These are phyloP conservation scores for Cardamine occulta DNA, from an alignment of 345 rosid genomes.

Conservation along the genomic window DNA sequence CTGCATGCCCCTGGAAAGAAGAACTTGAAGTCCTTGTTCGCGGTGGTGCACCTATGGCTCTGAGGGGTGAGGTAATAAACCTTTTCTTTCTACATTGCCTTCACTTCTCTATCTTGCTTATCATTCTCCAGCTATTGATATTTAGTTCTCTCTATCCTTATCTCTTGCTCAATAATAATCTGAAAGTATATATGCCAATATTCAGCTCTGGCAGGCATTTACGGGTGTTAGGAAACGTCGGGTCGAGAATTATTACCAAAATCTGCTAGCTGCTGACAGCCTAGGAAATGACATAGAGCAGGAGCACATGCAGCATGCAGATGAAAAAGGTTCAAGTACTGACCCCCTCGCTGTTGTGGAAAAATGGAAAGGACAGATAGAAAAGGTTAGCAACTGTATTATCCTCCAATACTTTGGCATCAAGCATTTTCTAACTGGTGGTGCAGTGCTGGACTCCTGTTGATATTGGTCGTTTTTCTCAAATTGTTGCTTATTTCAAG, in stretches of 20 bases:
- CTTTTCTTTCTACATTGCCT: constrained; percentile 13
- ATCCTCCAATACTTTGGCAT: neutral
- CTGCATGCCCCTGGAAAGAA: constrained; percentile 78
- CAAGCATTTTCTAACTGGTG: neutral
- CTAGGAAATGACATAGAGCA: constrained; percentile 52
- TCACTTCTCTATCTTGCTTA: constrained; percentile 2
- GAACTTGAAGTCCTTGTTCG: constrained; percentile 96
- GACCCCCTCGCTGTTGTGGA: constrained; percentile 49
- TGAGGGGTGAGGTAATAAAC: constrained; percentile 88
- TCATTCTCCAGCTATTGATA: constrained; percentile 9
- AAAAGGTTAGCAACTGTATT: constrained; percentile 32
- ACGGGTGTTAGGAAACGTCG: constrained; percentile 85
- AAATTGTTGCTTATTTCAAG: constrained; percentile 36
- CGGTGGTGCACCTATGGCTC: constrained; percentile 96
- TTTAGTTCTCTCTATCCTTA: neutral
- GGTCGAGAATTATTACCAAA: constrained; percentile 76
- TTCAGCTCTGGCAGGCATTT: constrained; percentile 99
- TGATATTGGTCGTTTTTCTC: constrained; percentile 31
- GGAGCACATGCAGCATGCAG: constrained; percentile 37
- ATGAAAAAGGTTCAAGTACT: constrained; percentile 45
- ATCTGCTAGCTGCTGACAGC: constrained; percentile 66
- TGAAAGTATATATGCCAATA: constrained; percentile 35
- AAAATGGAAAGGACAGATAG: constrained; percentile 44
- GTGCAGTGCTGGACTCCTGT: constrained; percentile 13
- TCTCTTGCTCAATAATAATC: constrained; percentile 25